Base-by-base conservation (phyloP, 805 yeast genomes). In the Cyberlindnera mrakii region DNA sequence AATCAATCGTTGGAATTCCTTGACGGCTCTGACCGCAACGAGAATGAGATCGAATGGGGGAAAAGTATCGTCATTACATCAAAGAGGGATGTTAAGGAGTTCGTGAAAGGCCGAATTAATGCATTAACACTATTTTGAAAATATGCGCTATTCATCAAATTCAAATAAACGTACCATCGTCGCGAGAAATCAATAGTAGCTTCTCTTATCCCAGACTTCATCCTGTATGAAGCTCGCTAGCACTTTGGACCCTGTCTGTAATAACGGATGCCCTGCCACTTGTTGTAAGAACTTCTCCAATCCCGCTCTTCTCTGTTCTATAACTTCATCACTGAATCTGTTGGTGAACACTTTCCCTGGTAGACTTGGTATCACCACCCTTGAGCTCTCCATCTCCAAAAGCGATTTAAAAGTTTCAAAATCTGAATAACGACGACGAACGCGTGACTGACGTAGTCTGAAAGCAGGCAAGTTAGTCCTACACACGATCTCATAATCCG, bases 391-490 rank as follows among this genome's bases (percentile, higher is more conserved):
- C 42, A 76, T 74, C 52, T 85, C 86, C 35, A 91, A 65, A 30
- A 85, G 74, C 44, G 77, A 81, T 48, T 86, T 73, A 58, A 91
- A 86, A 19, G 77, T 72, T 47, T 85, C 98, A 62, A 91, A 91
- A 57, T 93, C 98, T 35, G 89, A 78, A 67, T 88, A 91, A 39
- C 98, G 66, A 53, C 99, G 74, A 47, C 97, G 77, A 6, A 89
- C 96, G 29, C 71, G 65, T 27, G 88, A 78, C 33, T 63, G 62
- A 40, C 80, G 69, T 47, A 77, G 74, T 49, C 76, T 76, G 65
- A 93, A 91, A 3, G 89, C 81, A 1, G 98, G 98, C 43, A 93
- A 78, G 63, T 93, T 91, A 19, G 97, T 91, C 62, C 89, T 72
- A 61, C 96, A 88, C 8, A 85, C 71, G 18, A 91, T 78, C 63